Conservation (phyloP, 1,139 yeast genomes). For the Trichomonascaceae sp. region DNA sequence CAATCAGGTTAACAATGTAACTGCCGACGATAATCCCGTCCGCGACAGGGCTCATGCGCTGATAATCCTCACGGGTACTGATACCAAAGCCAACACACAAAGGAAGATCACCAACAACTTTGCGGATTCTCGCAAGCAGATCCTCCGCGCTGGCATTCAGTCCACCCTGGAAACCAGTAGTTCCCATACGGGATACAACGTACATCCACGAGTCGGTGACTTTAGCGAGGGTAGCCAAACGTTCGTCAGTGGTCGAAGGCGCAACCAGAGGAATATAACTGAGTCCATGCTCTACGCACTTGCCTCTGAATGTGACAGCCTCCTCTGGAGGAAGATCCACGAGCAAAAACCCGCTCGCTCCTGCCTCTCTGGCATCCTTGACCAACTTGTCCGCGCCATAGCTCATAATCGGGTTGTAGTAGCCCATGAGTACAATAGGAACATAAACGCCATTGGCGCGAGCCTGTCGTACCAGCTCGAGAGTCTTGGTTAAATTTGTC, state of each 20-base stretch:
- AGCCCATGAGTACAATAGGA: constrained; percentile 92
- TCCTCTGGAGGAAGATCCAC: constrained; percentile 98
- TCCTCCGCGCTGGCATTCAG: constrained; percentile 54
- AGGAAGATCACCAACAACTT: constrained; percentile 60
- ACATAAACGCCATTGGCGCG: constrained; percentile 72
- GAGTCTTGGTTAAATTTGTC: constrained; percentile 51
- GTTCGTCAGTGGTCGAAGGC: constrained; percentile 87
- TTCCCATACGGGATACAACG: constrained; percentile 83
- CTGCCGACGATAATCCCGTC: constrained; percentile 93
- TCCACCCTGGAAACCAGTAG: constrained; percentile 74
- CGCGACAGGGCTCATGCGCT: constrained; percentile 66
- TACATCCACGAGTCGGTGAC: constrained; percentile 93
- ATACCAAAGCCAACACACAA: constrained; percentile 97
- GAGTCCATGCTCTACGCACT: constrained; percentile 54
- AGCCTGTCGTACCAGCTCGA: constrained; percentile 63
- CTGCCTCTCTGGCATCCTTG: constrained; percentile 65
- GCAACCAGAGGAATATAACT: constrained; percentile 91
- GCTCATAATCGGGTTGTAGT: constrained; percentile 83
- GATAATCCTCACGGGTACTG: constrained; percentile 80
- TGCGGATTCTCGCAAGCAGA: constrained; percentile 63
- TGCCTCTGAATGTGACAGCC: constrained; percentile 72
- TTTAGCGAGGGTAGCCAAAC: constrained; percentile 61
- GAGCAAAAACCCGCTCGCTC: constrained; percentile 88
- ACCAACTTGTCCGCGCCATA: constrained; percentile 83
- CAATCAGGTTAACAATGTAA: constrained; percentile 58